Percentiles rank a stretch among this genome's conserved stretches.
phyloP scores from a whole-genome alignment of 2,329 filamentous ascomycete genomes.

The Curvularia sp. region DNA sequence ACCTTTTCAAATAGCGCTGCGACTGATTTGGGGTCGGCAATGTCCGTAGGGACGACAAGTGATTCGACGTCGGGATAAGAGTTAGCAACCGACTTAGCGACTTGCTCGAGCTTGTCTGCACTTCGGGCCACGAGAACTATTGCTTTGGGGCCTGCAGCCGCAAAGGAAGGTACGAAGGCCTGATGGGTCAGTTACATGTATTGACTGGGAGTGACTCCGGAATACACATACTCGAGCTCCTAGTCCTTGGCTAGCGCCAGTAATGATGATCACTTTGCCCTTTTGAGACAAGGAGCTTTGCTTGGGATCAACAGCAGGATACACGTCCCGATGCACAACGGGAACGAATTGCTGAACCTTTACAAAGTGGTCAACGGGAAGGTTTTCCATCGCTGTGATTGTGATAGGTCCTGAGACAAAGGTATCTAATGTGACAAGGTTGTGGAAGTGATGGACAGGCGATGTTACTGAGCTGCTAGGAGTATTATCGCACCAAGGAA shows the following conservation, averaged over 20 bases:
- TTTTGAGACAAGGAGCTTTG: slow-evolving; percentile 41
- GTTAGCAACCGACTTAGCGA: slow-evolving; percentile 33
- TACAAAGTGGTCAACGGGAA: slow-evolving; percentile 27
- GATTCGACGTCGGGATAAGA: slow-evolving; percentile 44
- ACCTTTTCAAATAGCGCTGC: slow-evolving; percentile 31
- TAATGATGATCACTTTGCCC: slow-evolving; percentile 52
- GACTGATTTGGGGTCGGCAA: slow-evolving; percentile 35
- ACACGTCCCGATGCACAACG: slow-evolving; percentile 46
- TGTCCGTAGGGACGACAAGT: slow-evolving; percentile 41
- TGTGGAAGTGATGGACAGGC: neutral
- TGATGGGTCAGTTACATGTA: slow-evolving; percentile 2
- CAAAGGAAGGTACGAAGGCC: slow-evolving; percentile 49
- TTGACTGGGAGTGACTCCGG: neutral
- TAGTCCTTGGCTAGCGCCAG: slow-evolving; percentile 54
- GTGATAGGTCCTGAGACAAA: neutral
- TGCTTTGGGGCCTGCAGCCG: slow-evolving; percentile 45
- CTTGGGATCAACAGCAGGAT: slow-evolving; percentile 52
- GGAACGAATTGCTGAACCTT: slow-evolving; percentile 26
- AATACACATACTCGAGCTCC: slow-evolving; percentile 35
- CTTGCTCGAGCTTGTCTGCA: slow-evolving; percentile 34
- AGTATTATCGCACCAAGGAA: neutral
- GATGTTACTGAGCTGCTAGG: neutral
- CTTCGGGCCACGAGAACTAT: slow-evolving; percentile 48
- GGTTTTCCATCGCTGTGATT: slow-evolving; percentile 19
- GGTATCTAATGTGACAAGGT: neutral